Evolutionary conservation across 306 rosid genomes (phyloP).

Genomic region (Vigna mungo): DNA sequence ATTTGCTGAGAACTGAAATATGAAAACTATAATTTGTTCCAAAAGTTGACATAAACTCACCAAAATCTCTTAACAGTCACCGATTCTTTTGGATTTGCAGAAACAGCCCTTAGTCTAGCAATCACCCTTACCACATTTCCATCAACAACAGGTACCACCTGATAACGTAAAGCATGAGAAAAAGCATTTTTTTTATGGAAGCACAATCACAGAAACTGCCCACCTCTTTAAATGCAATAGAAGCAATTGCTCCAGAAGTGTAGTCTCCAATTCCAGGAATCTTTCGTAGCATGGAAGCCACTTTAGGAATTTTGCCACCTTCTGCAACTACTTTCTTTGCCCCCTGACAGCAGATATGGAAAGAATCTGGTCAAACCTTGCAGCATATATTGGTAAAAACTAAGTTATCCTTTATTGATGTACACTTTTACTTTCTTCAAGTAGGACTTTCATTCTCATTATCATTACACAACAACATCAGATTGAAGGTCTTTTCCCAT

Average conservation of each 20-base stretch:
- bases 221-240: slow-evolving; percentile 90
- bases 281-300: slow-evolving; percentile 65
- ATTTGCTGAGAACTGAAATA: not conserved
- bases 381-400: slow-evolving; percentile 18
- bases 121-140: slow-evolving; percentile 94
- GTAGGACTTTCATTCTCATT: not conserved
- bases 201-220: slow-evolving; percentile 44
- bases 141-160: slow-evolving; percentile 95
- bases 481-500: slow-evolving; percentile 22
- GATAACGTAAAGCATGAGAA: slow-evolving; percentile 51
- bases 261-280: slow-evolving; percentile 90
- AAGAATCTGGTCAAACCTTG: slow-evolving; percentile 17
- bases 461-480: slow-evolving; percentile 6
- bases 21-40: not conserved
- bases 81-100: slow-evolving; percentile 79
- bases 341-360: slow-evolving; percentile 64
- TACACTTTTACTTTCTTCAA: slow-evolving; percentile 23
- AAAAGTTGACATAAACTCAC: slow-evolving; percentile 60
- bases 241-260: slow-evolving; percentile 93
- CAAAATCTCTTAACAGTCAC: slow-evolving; percentile 71
- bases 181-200: slow-evolving; percentile 32
- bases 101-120: slow-evolving; percentile 79
- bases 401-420: slow-evolving; percentile 19
- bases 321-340: slow-evolving; percentile 79
- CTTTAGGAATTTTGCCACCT: slow-evolving; percentile 69